Percentiles rank a stretch among this genome's conserved stretches.
These are phyloP conservation scores for Benincasa hispida DNA, from an alignment of 306 rosid genomes.

Conservation along the genomic window DNA sequence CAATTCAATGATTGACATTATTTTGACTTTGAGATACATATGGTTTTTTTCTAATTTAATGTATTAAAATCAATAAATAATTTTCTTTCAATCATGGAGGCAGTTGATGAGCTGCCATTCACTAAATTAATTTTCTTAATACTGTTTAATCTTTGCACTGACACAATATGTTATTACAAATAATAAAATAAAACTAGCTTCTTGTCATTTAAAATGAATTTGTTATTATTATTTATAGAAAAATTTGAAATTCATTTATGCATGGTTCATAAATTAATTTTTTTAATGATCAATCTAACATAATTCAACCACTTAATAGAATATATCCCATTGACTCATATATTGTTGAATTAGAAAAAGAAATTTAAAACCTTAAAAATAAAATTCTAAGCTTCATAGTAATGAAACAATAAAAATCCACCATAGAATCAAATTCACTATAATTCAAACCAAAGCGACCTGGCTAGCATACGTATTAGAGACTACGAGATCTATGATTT, in stretches of 20 bases:
- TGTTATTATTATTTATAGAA: neutral
- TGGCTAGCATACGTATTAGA: too few relatives aligned
- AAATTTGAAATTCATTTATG: neutral
- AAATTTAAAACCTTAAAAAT: too few relatives aligned
- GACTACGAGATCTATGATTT: too few relatives aligned
- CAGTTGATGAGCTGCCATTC: neutral
- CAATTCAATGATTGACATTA: neutral
- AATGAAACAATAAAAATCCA: too few relatives aligned
- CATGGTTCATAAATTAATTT: too few relatives aligned
- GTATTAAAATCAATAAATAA: neutral
- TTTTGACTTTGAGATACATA: neutral
- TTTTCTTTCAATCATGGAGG: neutral
- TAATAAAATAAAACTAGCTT: neutral
- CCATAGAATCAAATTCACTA: too few relatives aligned
- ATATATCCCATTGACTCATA: too few relatives aligned
- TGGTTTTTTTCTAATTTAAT: neutral
- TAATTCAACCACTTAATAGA: too few relatives aligned
- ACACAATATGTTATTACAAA: neutral
- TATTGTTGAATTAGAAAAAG: too few relatives aligned
- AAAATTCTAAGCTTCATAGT: too few relatives aligned
- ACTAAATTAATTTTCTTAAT: neutral
- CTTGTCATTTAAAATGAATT: neutral
- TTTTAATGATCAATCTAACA: too few relatives aligned
- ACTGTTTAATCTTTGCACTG: neutral
- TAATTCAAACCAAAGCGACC: too few relatives aligned